These are phyloP conservation scores for Cryphonectria japonica DNA, from an alignment of 2,329 filamentous ascomycete genomes.

Conservation along the genomic window DNA sequence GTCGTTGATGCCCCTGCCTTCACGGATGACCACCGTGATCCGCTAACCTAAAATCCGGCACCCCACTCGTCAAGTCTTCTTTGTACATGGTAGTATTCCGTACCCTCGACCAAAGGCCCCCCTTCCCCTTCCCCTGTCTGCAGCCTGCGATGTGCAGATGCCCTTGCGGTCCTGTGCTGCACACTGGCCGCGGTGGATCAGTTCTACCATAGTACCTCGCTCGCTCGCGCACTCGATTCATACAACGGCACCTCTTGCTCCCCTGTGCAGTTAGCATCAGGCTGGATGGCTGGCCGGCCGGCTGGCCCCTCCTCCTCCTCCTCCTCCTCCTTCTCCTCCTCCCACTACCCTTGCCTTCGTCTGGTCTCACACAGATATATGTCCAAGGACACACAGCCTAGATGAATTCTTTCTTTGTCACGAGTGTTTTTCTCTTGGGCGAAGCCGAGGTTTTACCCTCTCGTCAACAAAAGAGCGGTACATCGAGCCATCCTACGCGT, in stretches of 20 bases:
- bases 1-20: constrained; percentile 19
- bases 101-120: not conserved
- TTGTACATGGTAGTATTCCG: not conserved
- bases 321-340: not conserved
- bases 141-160: constrained; percentile 21
- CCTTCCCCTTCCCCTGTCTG: constrained; percentile 1
- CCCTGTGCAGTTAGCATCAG: not conserved
- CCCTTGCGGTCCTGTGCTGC: not conserved
- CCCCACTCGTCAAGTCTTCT: constrained; percentile 18
- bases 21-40: constrained; percentile 23
- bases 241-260: not conserved
- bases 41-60: constrained; percentile 29
- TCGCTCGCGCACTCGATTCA: not conserved
- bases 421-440: no score
- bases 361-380: not conserved
- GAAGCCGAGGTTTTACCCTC: not conserved
- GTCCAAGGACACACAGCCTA: not conserved
- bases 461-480: not conserved
- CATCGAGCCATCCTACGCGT: not conserved
- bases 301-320: not conserved
- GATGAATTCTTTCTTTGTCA: not conserved
- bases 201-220: not conserved
- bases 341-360: not conserved
- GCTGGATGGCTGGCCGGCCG: not conserved
- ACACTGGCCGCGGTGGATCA: not conserved